Base-by-base conservation (phyloP, 2,329 filamentous ascomycete genomes). In the Acrodontium crateriforme region DNA sequence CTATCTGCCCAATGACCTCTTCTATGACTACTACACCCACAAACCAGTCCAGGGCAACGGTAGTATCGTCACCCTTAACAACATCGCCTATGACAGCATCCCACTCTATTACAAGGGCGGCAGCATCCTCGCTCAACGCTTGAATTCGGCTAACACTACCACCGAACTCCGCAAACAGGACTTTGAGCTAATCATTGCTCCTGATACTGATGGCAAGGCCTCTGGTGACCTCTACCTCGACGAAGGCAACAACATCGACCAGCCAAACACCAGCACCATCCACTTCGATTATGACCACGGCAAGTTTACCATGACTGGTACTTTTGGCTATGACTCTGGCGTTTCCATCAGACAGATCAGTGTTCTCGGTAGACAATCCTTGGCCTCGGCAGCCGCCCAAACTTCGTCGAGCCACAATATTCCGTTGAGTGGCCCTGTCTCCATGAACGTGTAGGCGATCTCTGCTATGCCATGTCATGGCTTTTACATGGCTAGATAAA, bases 201-300 rank as follows among this genome's bases (percentile, higher is more conserved):
- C 78, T 0, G 71, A 66, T 5, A 45, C 49, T 1, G 58, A 76
- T 28, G 78, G 75, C 3, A 68, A 57, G 5, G 82, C 82, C 0
- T 51, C 47, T 1, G 82, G 82, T 0, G 60, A 63, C 28, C 58
- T 89, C 31, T 89, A 85, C 49, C 56, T 89, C 4, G 82, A 89
- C 40, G 81, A 91, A 35, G 82, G 82, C 6, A 71, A 74, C 33
- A 73, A 67, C 15, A 42, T 85, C 27, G 56, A 68, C 33, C 78
- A 79, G 20, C 36, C 54, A 3, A 8, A 22, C 8, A 49, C 42
- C 1, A 69, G 62, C n/a, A 70, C 64, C 5, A 56, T 69, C 30
- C 61, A 84, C 28, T 51, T 56, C 9, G 79, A 85, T 40, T 41
- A 48, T 6, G 85, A 71, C 22, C 54, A 62, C 24, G 66, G 67